These are phyloP conservation scores for Auricularia auricula-judae DNA, from an alignment of 768 basidiomycete genomes.

Conservation along the genomic window DNA sequence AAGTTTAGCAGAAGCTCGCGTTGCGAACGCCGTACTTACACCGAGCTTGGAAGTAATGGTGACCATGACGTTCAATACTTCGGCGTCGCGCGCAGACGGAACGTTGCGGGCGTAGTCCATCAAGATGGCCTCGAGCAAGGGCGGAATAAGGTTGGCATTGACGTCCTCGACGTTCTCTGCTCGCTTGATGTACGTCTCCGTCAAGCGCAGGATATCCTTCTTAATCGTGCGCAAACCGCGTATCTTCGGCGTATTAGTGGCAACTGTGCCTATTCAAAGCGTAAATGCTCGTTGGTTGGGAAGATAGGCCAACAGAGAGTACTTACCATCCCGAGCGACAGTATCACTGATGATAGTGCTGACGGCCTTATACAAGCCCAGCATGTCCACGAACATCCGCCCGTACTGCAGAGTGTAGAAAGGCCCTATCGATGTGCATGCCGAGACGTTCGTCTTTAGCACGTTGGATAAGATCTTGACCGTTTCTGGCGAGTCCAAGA, in stretches of 20 bases:
- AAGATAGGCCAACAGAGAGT: neutral
- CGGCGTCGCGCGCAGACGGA: slow-evolving; percentile 86
- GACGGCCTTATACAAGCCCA: slow-evolving; percentile 94
- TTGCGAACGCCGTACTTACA: slow-evolving; percentile 36
- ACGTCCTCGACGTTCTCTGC: slow-evolving; percentile 94
- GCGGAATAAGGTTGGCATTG: slow-evolving; percentile 86
- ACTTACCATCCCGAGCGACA: slow-evolving; percentile 69
- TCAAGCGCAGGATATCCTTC: slow-evolving; percentile 93
- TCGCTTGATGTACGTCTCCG: slow-evolving; percentile 96
- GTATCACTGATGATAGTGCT: slow-evolving; percentile 93
- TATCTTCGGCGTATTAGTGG: slow-evolving; percentile 95
- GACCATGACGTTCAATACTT: slow-evolving; percentile 95
- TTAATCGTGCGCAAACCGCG: slow-evolving; percentile 91
- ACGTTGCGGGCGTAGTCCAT: slow-evolving; percentile 95
- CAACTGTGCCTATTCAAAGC: slow-evolving; percentile 54
- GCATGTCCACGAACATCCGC: slow-evolving; percentile 93
- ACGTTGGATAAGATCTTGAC: slow-evolving; percentile 96
- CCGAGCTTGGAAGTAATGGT: slow-evolving; percentile 84
- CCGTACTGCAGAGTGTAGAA: slow-evolving; percentile 98
- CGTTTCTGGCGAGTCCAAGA: slow-evolving; percentile 81
- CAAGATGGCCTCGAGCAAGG: slow-evolving; percentile 91
- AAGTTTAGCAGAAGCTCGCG: neutral
- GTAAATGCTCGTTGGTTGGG: neutral
- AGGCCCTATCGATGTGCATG: slow-evolving; percentile 91
- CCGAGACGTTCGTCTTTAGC: slow-evolving; percentile 96